Conservation (phyloP, 2,329 filamentous ascomycete genomes). For the Aspergillus chevalieri region DNA sequence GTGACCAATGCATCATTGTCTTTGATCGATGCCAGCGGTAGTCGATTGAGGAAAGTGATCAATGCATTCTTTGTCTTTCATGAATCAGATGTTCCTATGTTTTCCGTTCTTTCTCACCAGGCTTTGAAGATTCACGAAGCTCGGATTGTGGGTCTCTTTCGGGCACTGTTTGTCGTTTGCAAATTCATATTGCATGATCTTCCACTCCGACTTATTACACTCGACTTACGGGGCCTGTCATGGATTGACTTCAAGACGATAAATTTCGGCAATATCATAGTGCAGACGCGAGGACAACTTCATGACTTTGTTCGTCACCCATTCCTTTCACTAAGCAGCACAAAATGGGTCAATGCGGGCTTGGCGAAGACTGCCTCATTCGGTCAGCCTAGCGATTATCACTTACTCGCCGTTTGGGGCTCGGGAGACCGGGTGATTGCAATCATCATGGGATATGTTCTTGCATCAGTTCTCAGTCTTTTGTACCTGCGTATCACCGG, state of each 20-base stretch:
- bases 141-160: constrained; percentile 41
- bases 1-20: constrained; percentile 37
- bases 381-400: constrained; percentile 44
- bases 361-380: constrained; percentile 12
- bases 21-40: constrained; percentile 37
- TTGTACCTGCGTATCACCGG: constrained; percentile 71
- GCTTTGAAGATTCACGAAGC: constrained; percentile 58
- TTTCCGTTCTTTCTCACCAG: constrained; percentile 69
- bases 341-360: constrained; percentile 23
- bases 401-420: constrained; percentile 62
- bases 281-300: constrained; percentile 15
- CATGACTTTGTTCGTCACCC: constrained; percentile 15
- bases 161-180: constrained; percentile 33
- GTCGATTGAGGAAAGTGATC: constrained; percentile 32
- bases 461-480: constrained; percentile 66
- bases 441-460: constrained; percentile 72
- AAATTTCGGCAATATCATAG: constrained; percentile 12
- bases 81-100: constrained; percentile 63
- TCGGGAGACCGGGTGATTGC: constrained; percentile 64
- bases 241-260: constrained; percentile 14
- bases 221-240: constrained; percentile 18
- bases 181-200: constrained; percentile 40
- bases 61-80: constrained; percentile 37
- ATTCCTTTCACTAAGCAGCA: constrained; percentile 18
- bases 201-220: constrained; percentile 26